phyloP scores from a whole-genome alignment of 1,284 basidiomycete genomes.

The Puccinia triticina region DNA sequence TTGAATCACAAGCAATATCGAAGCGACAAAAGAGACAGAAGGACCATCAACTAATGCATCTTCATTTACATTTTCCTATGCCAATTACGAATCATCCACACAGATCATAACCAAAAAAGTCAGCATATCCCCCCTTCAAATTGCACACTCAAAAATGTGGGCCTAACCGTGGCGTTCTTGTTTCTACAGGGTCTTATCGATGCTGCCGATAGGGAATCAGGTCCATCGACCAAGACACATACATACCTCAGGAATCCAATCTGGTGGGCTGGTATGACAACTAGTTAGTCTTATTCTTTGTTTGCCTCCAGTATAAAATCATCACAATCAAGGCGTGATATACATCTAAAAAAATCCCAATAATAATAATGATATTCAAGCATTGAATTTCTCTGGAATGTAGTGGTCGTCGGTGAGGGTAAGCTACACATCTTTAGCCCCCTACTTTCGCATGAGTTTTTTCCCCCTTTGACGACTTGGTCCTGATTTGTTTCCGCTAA shows the following conservation, averaged over 20 bases:
- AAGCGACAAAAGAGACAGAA: not conserved
- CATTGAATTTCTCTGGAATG: constrained; percentile 49
- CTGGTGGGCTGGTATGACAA: constrained; percentile 97
- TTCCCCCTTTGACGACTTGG: not conserved
- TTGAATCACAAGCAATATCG: constrained; percentile 21
- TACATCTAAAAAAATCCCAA: not conserved
- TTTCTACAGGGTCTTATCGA: constrained; percentile 50
- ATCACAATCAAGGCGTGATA: not conserved
- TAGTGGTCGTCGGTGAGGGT: constrained; percentile 91
- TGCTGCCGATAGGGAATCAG: constrained; percentile 48
- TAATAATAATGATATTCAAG: constrained; percentile 43
- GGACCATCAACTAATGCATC: not conserved
- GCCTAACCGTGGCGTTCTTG: not conserved
- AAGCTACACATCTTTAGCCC: not conserved
- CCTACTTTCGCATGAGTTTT: not conserved
- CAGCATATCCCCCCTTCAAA: constrained; percentile 49
- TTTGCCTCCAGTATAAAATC: not conserved
- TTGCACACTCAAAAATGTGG: not conserved
- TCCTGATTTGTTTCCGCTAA: not conserved
- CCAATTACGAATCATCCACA: constrained; percentile 65
- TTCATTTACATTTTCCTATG: constrained; percentile 26
- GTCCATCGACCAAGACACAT: constrained; percentile 56
- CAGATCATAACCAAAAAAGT: constrained; percentile 98
- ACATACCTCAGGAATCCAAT: constrained; percentile 86
- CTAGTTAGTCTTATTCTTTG: constrained; percentile 71